phyloP scores from a whole-genome alignment of 495 filamentous ascomycete species.

The Daldinia concentrica region DNA sequence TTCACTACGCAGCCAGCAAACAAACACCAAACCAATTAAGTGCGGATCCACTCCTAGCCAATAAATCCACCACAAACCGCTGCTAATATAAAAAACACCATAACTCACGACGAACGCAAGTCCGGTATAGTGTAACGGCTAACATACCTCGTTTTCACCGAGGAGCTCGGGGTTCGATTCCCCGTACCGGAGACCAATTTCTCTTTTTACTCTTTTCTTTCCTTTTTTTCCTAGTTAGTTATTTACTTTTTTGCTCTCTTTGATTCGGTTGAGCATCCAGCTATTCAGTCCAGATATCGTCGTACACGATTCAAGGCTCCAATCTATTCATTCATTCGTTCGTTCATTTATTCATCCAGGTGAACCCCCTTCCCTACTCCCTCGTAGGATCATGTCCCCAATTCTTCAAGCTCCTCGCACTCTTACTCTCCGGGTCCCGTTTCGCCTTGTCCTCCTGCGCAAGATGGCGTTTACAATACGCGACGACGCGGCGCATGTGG shows the following conservation, averaged over 20 bases:
- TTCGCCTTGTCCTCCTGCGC: slow-evolving; percentile 67
- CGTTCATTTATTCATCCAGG: too few relatives aligned
- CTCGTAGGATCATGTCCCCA: slow-evolving; percentile 74
- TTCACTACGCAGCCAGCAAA: not conserved
- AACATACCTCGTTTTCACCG: slow-evolving; percentile 63
- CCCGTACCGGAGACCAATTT: slow-evolving; percentile 54
- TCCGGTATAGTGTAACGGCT: slow-evolving; percentile 61
- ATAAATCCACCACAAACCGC: not conserved
- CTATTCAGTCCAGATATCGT: too few relatives aligned
- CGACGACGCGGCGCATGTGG: slow-evolving; percentile 73
- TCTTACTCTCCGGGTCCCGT: slow-evolving; percentile 57
- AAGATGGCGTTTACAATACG: slow-evolving; percentile 67
- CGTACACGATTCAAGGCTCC: too few relatives aligned
- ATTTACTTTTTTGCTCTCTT: too few relatives aligned
- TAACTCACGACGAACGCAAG: not conserved
- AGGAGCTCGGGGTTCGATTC: slow-evolving; percentile 63
- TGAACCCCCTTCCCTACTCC: slow-evolving; percentile 28
- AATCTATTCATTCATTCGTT: too few relatives aligned
- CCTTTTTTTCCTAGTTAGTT: not conserved
- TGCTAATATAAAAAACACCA: not conserved
- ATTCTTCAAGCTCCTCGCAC: slow-evolving; percentile 70
- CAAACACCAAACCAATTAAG: not conserved
- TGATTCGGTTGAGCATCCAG: too few relatives aligned
- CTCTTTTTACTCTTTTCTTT: not conserved
- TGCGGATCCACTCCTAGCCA: not conserved